phyloP scores from a whole-genome alignment of 2,329 filamentous ascomycete species.

The Dryadomyces quercus-mongolicae region DNA sequence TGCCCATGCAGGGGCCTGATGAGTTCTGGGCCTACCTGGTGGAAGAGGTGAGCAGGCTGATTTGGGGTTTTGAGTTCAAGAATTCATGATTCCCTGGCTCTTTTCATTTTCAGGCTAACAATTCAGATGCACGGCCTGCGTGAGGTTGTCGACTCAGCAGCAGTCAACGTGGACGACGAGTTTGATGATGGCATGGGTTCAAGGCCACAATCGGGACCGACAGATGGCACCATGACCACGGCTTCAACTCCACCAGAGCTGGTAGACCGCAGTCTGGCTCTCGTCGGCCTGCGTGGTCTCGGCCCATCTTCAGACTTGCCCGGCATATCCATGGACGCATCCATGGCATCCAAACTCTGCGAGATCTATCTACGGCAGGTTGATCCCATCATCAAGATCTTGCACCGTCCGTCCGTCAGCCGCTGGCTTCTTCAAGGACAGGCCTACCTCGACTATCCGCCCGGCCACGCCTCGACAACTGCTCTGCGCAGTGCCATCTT shows the following conservation, averaged over 20 bases:
- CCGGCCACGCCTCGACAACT: conserved; percentile 7
- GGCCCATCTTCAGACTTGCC: neutral
- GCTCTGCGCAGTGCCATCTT: neutral
- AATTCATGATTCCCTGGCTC: neutral
- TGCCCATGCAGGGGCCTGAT: neutral
- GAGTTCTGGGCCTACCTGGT: conserved; percentile 3
- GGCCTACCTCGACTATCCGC: conserved; percentile 15
- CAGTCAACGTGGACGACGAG: neutral
- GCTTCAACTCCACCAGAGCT: neutral
- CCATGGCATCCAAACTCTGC: conserved; percentile 7
- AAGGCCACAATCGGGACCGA: neutral
- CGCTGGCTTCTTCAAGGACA: conserved; percentile 13
- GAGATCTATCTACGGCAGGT: conserved; percentile 14
- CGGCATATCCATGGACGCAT: neutral
- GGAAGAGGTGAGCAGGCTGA: conserved; percentile 1
- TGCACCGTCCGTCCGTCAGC: conserved; percentile 13
- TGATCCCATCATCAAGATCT: conserved; percentile 15
- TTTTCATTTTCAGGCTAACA: neutral
- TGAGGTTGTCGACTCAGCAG: neutral
- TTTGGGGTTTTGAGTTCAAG: no score
- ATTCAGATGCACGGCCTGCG: neutral
- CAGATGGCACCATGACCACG: neutral
- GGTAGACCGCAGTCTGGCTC: neutral
- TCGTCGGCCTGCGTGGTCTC: neutral
- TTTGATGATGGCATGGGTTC: neutral